Base-by-base conservation (phyloP, 192 early-diverging fungal species). In the Podila verticillata region DNA sequence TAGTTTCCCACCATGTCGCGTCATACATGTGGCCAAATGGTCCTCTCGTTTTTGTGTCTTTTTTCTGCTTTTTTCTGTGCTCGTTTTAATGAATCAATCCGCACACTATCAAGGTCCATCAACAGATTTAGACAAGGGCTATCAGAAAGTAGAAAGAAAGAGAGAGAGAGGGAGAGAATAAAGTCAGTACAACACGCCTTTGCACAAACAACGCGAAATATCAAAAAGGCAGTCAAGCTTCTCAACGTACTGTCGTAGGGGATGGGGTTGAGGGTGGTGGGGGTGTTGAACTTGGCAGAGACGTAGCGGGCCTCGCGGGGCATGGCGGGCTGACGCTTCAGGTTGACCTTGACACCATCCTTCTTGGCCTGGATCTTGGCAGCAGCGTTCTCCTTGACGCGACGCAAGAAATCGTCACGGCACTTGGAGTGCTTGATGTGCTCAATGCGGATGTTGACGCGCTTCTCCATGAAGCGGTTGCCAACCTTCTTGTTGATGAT, bases 341-440 rank as follows among this genome's bases (percentile, higher is more conserved):
- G 86, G 87, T 89, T 88, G 82, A 94, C 83, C 63, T 86, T 83
- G 90, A 88, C 87, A 58, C 93, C 94, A 81, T 90, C 88, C 67
- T 84, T 89, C 82, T 91, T 94, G 77, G 98, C 96, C 61, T 94
- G 94, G 82, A 91, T 87, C 89, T 92, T 91, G 79, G 87, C 87
- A 60, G 87, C 89, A 31, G 93, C 94, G 90, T 98, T 99, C 82
- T 93, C 91, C 92, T 97, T 97, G 83, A 98, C 97, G 84, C 98
- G 94, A 48, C 92, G 89, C 87, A 98, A 89, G 91, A 99, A 99
- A 78, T 97, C 96, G 73, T 93, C 89, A 85, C 98, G 95, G 91
- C 97, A 98, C 91, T 97, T 97, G 88, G 98, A 99, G 95, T 99
- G 97, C 91, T 93, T 96, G 86, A 99, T 89, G 91, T 99, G 98